phyloP scores from a whole-genome alignment of 2,329 filamentous ascomycete genomes.

The Penicillium sp. region DNA sequence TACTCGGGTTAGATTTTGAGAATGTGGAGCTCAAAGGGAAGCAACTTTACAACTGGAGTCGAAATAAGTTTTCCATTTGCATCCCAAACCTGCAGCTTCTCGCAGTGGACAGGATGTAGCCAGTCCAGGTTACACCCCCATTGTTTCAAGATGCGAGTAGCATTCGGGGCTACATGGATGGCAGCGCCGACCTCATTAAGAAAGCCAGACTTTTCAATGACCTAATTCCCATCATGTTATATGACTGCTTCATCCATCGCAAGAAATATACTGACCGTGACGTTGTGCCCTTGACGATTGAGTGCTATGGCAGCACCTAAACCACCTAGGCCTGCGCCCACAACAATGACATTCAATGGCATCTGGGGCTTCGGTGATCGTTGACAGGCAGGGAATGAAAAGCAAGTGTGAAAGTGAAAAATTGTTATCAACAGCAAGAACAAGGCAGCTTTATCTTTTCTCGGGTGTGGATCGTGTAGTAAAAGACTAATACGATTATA shows the following conservation, averaged over 20 bases:
- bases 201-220: conserved; percentile 35
- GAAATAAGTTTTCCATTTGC: neutral
- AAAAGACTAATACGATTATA: neutral
- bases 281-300: conserved; percentile 27
- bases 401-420: neutral
- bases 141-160: conserved; percentile 30
- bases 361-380: neutral
- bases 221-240: conserved; percentile 5
- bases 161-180: conserved; percentile 38
- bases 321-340: conserved; percentile 27
- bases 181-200: conserved; percentile 40
- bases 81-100: conserved; percentile 16
- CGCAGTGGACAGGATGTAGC: conserved; percentile 18
- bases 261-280: conserved; percentile 22
- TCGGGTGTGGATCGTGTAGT: neutral
- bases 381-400: neutral
- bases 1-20: neutral
- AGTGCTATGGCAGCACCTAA: conserved; percentile 30
- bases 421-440: neutral
- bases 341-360: conserved; percentile 13
- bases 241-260: neutral
- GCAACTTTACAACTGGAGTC: conserved; percentile 4
- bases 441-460: neutral
- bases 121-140: conserved; percentile 33
- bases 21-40: neutral